phyloP scores from a whole-genome alignment of 2,329 filamentous ascomycete species.

The Penicillium psychrosexuale region DNA sequence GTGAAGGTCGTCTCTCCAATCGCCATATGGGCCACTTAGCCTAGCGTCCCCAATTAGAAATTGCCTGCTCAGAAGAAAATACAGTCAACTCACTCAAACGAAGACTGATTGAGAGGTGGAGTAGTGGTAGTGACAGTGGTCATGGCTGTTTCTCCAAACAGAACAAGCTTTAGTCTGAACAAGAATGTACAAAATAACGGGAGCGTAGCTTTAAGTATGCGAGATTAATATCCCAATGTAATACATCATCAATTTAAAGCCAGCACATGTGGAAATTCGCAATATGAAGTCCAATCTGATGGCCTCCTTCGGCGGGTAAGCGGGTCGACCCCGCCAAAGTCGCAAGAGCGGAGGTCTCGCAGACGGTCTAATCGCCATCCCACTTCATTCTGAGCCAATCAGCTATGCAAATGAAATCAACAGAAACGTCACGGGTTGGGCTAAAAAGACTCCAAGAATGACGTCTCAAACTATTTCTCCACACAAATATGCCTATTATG shows the following conservation, averaged over 20 bases:
- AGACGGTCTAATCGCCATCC: background rate
- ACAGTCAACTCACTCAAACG: background rate
- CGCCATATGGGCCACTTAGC: conserved; percentile 4
- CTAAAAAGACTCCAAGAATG: background rate
- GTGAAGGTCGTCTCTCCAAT: conserved; percentile 20
- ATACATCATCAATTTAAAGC: background rate
- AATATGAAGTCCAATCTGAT: background rate
- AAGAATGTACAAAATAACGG: background rate
- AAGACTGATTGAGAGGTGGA: background rate
- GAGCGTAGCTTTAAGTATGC: background rate
- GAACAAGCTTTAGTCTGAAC: background rate
- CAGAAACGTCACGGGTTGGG: background rate
- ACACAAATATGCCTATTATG: background rate
- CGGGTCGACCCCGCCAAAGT: background rate
- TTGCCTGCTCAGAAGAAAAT: background rate
- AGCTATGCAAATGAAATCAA: background rate
- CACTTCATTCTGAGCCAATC: background rate
- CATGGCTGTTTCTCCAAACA: background rate
- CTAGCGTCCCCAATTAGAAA: background rate
- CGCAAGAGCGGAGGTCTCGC: background rate
- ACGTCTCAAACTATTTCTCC: background rate
- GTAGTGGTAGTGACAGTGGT: background rate
- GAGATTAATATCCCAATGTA: no score
- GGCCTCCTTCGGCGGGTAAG: background rate
- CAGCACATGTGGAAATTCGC: background rate